Percentiles rank a stretch among this genome's conserved stretches.
Conservation (phyloP, 768 basidiomycete species). For the Lactifluus piperatus region DNA sequence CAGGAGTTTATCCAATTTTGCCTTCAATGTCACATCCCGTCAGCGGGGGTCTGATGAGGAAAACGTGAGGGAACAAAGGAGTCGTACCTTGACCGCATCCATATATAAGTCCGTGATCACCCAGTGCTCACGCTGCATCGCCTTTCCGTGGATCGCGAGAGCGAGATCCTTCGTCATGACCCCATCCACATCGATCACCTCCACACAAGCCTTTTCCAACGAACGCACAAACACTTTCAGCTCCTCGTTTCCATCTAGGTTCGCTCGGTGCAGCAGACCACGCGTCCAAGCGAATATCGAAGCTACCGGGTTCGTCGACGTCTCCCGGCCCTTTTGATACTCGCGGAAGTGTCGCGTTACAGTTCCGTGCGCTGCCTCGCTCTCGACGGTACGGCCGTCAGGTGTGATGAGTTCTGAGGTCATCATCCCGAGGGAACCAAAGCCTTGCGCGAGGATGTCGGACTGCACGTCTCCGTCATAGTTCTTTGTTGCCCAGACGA, state of each 20-base stretch:
- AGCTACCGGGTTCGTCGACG: constrained; percentile 97
- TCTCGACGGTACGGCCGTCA: constrained; percentile 86
- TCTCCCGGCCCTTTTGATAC: constrained; percentile 95
- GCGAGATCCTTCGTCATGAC: constrained; percentile 98
- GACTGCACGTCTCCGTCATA: constrained; percentile 57
- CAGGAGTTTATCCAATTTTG: constrained; percentile 10
- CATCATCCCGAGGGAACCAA: constrained; percentile 98
- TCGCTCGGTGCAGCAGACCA: constrained; percentile 86
- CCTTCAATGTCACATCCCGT: not conserved
- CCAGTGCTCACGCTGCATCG: constrained; percentile 92
- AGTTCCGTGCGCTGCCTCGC: constrained; percentile 94
- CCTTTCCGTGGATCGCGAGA: constrained; percentile 84
- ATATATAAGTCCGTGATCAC: constrained; percentile 91
- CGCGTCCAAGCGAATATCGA: constrained; percentile 99
- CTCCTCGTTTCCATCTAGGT: constrained; percentile 75
- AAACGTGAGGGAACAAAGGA: no score
- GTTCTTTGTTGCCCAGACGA: constrained; percentile 64
- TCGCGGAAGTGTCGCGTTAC: constrained; percentile 97
- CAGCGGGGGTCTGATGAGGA: not conserved
- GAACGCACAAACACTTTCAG: constrained; percentile 67
- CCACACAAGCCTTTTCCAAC: constrained; percentile 82
- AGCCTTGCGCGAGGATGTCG: constrained; percentile 96
- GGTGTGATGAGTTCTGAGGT: constrained; percentile 92
- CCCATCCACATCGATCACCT: constrained; percentile 83
- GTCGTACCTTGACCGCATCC: constrained; percentile 79